Evolutionary conservation across 768 basidiomycete genomes (phyloP).

Genomic region (Rhodotorula babjevae): DNA sequence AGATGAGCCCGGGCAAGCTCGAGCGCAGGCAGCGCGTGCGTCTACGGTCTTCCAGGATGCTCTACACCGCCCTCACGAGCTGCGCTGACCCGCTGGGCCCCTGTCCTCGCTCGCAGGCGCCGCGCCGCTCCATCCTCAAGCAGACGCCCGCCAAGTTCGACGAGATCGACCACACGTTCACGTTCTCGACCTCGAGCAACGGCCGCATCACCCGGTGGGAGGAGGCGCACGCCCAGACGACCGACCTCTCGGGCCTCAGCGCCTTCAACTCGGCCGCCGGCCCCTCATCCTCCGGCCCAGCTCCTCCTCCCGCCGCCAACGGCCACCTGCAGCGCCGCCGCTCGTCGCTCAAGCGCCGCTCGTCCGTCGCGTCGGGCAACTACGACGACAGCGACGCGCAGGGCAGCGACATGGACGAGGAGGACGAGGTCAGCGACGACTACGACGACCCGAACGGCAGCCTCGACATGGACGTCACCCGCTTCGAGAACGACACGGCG

Average conservation of each 20-base stretch:
- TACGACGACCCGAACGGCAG: conserved; percentile 27
- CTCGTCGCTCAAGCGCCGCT: conserved; percentile 11
- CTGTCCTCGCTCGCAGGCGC: conserved; percentile 10
- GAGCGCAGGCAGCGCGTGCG: conserved; percentile 27
- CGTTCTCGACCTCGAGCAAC: conserved; percentile 2
- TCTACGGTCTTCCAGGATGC: not conserved
- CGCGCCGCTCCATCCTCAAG: conserved; percentile 42
- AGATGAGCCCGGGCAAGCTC: conserved; percentile 30
- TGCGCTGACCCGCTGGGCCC: not conserved
- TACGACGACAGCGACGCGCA: conserved; percentile 23
- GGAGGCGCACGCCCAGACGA: conserved; percentile 16
- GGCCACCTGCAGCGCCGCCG: conserved; percentile 1
- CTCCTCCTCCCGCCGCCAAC: not conserved
- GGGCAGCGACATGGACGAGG: conserved; percentile 4
- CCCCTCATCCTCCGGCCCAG: not conserved
- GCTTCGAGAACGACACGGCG: conserved; percentile 10
- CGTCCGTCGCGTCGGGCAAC: conserved; percentile 4
- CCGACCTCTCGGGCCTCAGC: conserved; percentile 22
- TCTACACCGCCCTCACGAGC: too few species aligned
- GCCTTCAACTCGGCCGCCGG: not conserved
- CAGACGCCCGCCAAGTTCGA: conserved; percentile 12
- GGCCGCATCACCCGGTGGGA: not conserved
- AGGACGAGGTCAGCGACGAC: not conserved
- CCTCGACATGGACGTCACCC: conserved; percentile 27
- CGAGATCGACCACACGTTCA: conserved; percentile 16